Conservation (phyloP, 768 basidiomycete genomes). For the Guyanaporus albipodus region DNA sequence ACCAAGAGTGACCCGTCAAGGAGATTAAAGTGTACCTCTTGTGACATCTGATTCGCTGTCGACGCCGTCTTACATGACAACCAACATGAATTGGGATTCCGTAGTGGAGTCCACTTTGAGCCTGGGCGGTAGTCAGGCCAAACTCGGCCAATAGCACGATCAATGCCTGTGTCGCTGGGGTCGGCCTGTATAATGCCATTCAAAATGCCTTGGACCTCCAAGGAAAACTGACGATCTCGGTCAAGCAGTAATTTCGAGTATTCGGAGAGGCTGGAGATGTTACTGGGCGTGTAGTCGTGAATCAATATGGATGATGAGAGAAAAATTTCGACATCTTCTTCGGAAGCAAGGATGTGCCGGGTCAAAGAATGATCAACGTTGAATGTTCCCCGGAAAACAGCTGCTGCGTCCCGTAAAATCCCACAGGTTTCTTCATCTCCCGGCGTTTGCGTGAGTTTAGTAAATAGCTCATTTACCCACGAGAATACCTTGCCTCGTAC, state of each 20-base stretch:
- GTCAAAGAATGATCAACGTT: conserved; percentile 20
- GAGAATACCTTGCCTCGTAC: conserved; percentile 30
- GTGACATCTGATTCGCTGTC: conserved; percentile 10
- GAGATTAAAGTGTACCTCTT: conserved; percentile 21
- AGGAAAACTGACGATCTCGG: conserved; percentile 31
- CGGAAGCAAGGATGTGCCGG: conserved; percentile 13
- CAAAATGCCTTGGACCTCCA: conserved; percentile 18
- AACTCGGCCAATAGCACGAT: conserved; percentile 17
- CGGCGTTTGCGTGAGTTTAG: conserved; percentile 14
- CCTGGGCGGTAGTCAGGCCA: conserved; percentile 26
- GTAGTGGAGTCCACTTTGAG: conserved; percentile 17
- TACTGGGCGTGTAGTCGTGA: conserved; percentile 23
- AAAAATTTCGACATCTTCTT: conserved; percentile 22
- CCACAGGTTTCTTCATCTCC: conserved; percentile 16
- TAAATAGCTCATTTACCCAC: conserved; percentile 37
- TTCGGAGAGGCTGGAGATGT: conserved; percentile 1
- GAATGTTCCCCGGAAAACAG: conserved; percentile 36
- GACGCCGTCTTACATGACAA: conserved; percentile 16
- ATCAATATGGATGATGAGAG: conserved; percentile 26
- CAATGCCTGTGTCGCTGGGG: conserved; percentile 7
- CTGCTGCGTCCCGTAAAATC: conserved; percentile 35
- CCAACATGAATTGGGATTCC: conserved; percentile 21
- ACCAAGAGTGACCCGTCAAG: conserved; percentile 27
- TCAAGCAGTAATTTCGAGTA: conserved; percentile 21
- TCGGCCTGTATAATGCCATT: conserved; percentile 1